Conservation (phyloP, 768 basidiomycete species). For the Amanita muscaria region DNA sequence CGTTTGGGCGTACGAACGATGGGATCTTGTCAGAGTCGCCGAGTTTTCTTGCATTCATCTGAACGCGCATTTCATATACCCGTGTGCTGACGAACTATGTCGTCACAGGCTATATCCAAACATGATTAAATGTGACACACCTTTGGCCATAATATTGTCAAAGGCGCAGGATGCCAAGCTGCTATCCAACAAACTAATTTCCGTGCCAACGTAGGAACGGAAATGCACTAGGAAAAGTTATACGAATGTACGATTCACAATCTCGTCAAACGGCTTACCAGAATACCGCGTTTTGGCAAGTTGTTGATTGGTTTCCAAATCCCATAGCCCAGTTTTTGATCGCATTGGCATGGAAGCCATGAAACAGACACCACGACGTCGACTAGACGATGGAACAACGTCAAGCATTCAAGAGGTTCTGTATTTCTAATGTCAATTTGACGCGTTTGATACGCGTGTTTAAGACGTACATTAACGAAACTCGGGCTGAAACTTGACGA, state of each 20-base stretch:
- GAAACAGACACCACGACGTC: slow-evolving; percentile 67
- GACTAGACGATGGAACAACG: slow-evolving; percentile 70
- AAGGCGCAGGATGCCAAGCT: slow-evolving; percentile 61
- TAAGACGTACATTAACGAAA: slow-evolving; percentile 48
- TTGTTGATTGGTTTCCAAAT: slow-evolving; percentile 61
- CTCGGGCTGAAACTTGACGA: slow-evolving; percentile 60
- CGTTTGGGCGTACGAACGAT: slow-evolving; percentile 63
- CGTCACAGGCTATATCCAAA: too few species aligned
- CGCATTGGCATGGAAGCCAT: slow-evolving; percentile 65
- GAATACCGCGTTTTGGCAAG: slow-evolving; percentile 70
- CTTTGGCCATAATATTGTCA: slow-evolving; percentile 74
- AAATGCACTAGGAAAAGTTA: slow-evolving; percentile 51
- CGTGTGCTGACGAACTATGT: slow-evolving; percentile 63
- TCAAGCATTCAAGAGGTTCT: slow-evolving; percentile 58
- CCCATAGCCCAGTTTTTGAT: slow-evolving; percentile 61
- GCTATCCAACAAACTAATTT: slow-evolving; percentile 65
- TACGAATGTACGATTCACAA: slow-evolving; percentile 6
- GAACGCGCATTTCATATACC: slow-evolving; percentile 65
- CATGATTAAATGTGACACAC: too few species aligned
- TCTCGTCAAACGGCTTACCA: slow-evolving; percentile 32
- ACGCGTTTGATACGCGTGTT: not conserved
- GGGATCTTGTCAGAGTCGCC: slow-evolving; percentile 50
- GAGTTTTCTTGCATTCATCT: slow-evolving; percentile 51
- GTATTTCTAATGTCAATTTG: slow-evolving; percentile 35
- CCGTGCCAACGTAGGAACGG: slow-evolving; percentile 64